Evolutionary conservation across 768 basidiomycete species (phyloP), one percentile per base, ranked within the genome.

Genomic region (Suillus bovinus): DNA sequence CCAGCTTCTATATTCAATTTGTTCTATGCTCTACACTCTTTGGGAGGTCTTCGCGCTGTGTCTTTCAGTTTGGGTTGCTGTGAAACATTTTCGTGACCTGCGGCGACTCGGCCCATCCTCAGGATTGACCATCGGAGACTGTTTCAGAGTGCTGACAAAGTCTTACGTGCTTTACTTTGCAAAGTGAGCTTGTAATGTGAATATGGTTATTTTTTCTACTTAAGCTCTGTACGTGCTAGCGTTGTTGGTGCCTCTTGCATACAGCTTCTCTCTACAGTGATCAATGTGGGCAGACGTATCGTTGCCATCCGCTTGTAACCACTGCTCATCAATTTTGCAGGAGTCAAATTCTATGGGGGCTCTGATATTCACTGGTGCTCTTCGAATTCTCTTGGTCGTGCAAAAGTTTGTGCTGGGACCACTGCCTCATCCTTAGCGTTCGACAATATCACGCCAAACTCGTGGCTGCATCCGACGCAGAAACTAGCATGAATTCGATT

Each of bases 1-100:
- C 38, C 38, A 14, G 38, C 33, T 34, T 34, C 33, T 34, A 10
- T 8, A 8, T 34, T 34, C 33, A 34, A 34, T 34, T 7, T 10
- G 1, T 38, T 38, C 14, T 13, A 38, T 38, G 14, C 38, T 38
- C 5, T 14, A 38, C 38, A 38, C 38, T 4, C 1, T 34, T 34
- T 39, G 39, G 39, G 39, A 39, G 39, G 17, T 39, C 39, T 16
- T 39, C 39, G 39, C 39, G 7, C 7, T 39, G 16, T 39, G 39
- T 39, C 39, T 17, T 16, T 16, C 39, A 39, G 39, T 81, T 8
- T 71, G 65, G 3, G 84, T 85, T 14, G 75, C 79, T 16, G 86
- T 86, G 13, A 39, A 39, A 39, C 39, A 39, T 16, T 39, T 39
- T 16, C 39, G 16, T 39, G 39, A 39, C 5, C 39, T 39, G 16